Evolutionary conservation across 1,284 basidiomycete genomes (phyloP), one percentile per base, ranked within the genome.

Genomic region (Leucoagaricus sp.): DNA sequence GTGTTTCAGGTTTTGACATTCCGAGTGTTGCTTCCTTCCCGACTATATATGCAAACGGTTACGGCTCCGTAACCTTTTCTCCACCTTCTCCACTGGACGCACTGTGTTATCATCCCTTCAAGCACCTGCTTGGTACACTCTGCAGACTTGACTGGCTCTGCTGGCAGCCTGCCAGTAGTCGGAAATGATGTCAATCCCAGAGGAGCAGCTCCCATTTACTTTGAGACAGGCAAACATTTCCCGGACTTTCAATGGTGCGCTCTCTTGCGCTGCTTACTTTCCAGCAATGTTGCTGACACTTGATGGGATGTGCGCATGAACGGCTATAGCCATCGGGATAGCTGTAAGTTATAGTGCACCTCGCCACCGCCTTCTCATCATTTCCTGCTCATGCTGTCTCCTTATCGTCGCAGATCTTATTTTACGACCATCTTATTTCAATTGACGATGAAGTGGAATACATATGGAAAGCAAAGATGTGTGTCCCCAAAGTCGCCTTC

Each of bases 371-470:
- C 29, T 5, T 15, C 34, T 15, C 36, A 13, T 17, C 25, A 7
- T 15, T 19, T 9, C 3, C 13, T 41, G 13, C 48, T 38, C 17
- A 36, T 10, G 5, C 19, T 10, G 5, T 12, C n/a, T n/a, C n/a
- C n/a, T 25, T n/a, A 13, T 33, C 4, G 26, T 7, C 36, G 15
- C 42, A 78, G 76, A 61, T 79, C 34, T 64, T 82, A n/a, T 60
- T 82, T 28, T 82, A 79, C 63, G 78, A 83, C 58, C 77, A 82
- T 58, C 44, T 76, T 25, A 63, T 82, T 44, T 77, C 79, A 0
- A 67, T 83, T 19, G 65, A 67, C 17, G 75, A 79, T 28, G 81
- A 83, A 65, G 69, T 80, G 15, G 59, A 69, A 52, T 64, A 76
- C 28, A 70, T 83, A 19, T 83, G 81, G 81, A 70, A 64, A 7